Base-by-base conservation (phyloP, 345 rosid genomes). In the Viola odorata region DNA sequence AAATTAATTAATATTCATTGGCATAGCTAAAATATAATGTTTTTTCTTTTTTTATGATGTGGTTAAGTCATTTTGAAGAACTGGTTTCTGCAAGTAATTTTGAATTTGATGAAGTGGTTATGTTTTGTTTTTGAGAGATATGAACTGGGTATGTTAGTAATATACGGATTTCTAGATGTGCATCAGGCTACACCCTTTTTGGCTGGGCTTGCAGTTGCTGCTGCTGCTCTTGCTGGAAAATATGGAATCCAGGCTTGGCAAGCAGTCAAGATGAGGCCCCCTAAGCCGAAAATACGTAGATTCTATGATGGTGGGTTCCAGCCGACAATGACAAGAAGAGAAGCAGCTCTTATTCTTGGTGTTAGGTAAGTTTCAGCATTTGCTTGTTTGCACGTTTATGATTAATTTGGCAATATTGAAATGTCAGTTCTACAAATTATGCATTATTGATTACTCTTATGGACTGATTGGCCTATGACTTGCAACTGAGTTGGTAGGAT, bases 191-290 rank as follows among this genome's bases (percentile, higher is more conserved):
- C 90, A 58, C 96, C 96, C 14, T 84, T 88, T 73, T 50, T 86
- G 60, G 92, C 90, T 55, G 96, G 96, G 39, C 75, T 80, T 65
- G 90, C 96, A n/a, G 82, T 88, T 66, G 92, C 92, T 39, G 85
- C 87, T 16, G 85, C 92, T 47, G 96, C 96, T 32, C 87, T 84
- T 71, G 92, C 88, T 47, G 87, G 96, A 63, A 84, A 74, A 67
- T 88, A 84, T 61, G 96, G 96, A 50, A 79, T 88, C 78, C 96
- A 86, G 74, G 90, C 96, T 38, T 88, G 96, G 96, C 90, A 88
- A 61, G 80, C 96, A 48, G 75, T 85, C 68, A 86, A 88, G 76
- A 59, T 90, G 1, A 67, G 90, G 6, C 92, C 92, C 1, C 83
- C 88, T 7, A 76, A 61, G 40, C 75, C 84, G 3, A 73, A 69